phyloP scores from a whole-genome alignment of 2,329 filamentous ascomycete species.

The Ascochyta pisi region DNA sequence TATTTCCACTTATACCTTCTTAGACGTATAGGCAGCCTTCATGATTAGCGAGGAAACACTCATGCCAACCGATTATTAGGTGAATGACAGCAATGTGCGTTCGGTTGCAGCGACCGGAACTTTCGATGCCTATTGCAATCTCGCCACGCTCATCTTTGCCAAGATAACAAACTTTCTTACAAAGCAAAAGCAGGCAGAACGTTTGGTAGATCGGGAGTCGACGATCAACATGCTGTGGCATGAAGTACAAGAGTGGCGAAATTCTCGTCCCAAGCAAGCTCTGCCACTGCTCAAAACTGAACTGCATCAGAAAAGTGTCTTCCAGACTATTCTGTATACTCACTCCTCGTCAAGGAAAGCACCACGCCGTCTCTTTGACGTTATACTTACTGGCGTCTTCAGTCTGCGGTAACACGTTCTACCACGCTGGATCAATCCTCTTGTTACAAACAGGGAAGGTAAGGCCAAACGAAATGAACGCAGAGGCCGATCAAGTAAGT shows the following conservation, averaged over 20 bases:
- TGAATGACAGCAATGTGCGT: neutral
- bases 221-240: neutral
- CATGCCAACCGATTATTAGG: conserved; percentile 3
- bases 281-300: neutral
- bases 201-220: neutral
- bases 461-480: too few relatives aligned
- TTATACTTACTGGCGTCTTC: neutral
- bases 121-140: conserved; percentile 6
- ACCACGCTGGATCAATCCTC: neutral
- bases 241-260: conserved; percentile 4
- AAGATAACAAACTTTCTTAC: conserved; percentile 1
- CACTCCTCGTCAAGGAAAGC: conserved; percentile 3
- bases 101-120: neutral
- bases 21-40: conserved; percentile 5
- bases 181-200: neutral
- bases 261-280: neutral
- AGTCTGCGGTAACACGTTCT: conserved; percentile 5
- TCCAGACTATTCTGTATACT: neutral
- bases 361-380: too few relatives aligned
- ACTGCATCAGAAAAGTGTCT: neutral
- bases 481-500: too few relatives aligned
- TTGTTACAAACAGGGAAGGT: too few relatives aligned
- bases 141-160: conserved; percentile 2
- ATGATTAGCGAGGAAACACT: conserved; percentile 1
- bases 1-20: neutral